Conservation (phyloP, 2,329 filamentous ascomycete species). For the Xylariales sp. region DNA sequence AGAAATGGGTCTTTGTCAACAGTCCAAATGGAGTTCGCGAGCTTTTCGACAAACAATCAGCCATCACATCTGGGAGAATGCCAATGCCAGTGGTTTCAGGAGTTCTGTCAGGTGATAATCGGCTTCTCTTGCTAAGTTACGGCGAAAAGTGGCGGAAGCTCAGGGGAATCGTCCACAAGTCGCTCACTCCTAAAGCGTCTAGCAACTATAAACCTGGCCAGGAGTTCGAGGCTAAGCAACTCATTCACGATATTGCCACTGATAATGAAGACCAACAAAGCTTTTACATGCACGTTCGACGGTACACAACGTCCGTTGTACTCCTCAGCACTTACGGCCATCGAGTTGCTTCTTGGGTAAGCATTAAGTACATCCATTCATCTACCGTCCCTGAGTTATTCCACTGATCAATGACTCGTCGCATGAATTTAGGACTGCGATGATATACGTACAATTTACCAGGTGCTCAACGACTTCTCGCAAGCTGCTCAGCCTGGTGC, state of each 20-base stretch:
- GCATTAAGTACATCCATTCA: no score
- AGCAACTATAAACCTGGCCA: background rate
- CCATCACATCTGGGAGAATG: background rate
- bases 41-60: constrained; percentile 1
- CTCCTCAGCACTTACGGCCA: background rate
- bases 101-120: background rate
- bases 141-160: constrained; percentile 1
- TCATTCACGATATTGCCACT: background rate
- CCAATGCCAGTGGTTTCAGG: constrained; percentile 1
- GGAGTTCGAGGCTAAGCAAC: constrained; percentile 1
- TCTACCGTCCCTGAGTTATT: no score
- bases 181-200: background rate
- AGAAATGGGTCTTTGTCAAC: constrained; percentile 1
- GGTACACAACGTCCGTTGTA: background rate
- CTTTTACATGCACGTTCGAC: constrained; percentile 1
- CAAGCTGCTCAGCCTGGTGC: background rate
- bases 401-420: background rate
- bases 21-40: background rate
- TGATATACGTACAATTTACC: constrained; percentile 1
- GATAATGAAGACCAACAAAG: background rate
- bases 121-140: background rate
- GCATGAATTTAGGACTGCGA: background rate
- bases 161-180: constrained; percentile 1
- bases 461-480: background rate
- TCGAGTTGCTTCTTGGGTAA: background rate